A percentile compares a stretch with the other conserved stretches of the same genome.
Conservation (phyloP, 345 rosid genomes). For the Dovyalis caffra region DNA sequence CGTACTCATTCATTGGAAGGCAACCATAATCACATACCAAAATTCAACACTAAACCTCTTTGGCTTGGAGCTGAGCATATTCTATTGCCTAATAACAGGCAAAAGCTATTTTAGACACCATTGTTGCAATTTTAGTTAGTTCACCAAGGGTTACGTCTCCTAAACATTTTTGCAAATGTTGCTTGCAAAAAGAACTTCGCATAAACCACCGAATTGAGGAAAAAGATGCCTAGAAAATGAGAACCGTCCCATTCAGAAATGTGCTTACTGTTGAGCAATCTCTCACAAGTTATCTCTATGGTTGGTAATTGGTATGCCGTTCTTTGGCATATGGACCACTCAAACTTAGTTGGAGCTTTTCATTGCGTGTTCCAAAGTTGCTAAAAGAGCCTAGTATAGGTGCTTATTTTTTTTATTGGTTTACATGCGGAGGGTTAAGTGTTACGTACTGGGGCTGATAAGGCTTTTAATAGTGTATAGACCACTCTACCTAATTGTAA, state of each 20-base stretch:
- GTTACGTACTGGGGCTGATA: no score
- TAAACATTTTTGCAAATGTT: not conserved
- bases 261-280: no score
- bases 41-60: not conserved
- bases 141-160: not conserved
- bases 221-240: not conserved
- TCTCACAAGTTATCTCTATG: no score
- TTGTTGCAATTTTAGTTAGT: not conserved
- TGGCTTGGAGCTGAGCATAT: not conserved
- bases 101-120: not conserved
- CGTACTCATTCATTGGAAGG: not conserved
- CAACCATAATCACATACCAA: not conserved
- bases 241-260: no score
- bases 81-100: not conserved
- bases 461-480: not conserved
- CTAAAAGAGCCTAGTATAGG: not conserved
- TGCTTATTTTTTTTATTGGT: not conserved
- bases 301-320: no score
- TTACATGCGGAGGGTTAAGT: no score
- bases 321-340: not conserved
- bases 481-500: not conserved
- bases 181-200: not conserved
- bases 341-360: not conserved
- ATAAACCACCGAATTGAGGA: not conserved
- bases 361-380: not conserved